These are phyloP conservation scores for Exophiala oligosperma DNA, from an alignment of 2,329 filamentous ascomycete genomes.

Conservation along the genomic window DNA sequence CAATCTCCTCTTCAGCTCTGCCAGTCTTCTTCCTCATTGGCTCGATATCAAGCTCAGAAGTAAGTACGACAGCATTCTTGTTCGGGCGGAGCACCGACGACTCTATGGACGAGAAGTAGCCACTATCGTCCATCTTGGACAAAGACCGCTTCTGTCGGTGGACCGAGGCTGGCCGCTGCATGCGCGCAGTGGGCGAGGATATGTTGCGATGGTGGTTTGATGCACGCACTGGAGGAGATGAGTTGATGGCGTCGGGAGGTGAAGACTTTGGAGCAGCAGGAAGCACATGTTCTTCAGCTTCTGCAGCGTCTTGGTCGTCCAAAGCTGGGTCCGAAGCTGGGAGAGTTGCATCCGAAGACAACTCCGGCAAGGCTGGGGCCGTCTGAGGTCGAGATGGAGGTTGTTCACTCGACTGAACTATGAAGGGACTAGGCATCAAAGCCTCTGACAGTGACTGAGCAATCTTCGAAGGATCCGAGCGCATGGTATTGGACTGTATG, in stretches of 20 bases:
- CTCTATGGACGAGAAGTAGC: slow-evolving; percentile 94
- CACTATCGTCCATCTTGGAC: slow-evolving; percentile 83
- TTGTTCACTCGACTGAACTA: slow-evolving; percentile 35
- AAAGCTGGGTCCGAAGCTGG: slow-evolving; percentile 66
- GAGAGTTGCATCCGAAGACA: slow-evolving; percentile 77
- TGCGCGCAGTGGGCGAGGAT: slow-evolving; percentile 64
- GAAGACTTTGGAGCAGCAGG: slow-evolving; percentile 44
- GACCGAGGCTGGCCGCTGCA: slow-evolving; percentile 56
- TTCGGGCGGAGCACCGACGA: slow-evolving; percentile 80
- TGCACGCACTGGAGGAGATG: slow-evolving; percentile 80
- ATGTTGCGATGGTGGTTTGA: slow-evolving; percentile 60
- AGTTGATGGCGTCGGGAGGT: slow-evolving; percentile 66
- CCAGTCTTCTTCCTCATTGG: slow-evolving; percentile 75
- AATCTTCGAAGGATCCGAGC: slow-evolving; percentile 21
- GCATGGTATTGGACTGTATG: slow-evolving; percentile 37
- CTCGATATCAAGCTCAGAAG: slow-evolving; percentile 66
- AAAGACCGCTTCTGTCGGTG: slow-evolving; percentile 71
- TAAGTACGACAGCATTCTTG: slow-evolving; percentile 63
- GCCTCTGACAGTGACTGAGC: slow-evolving; percentile 26
- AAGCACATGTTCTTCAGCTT: slow-evolving; percentile 42
- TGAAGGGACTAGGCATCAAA: slow-evolving; percentile 26
- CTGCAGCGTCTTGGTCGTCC: slow-evolving; percentile 50
- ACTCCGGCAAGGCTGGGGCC: slow-evolving; percentile 46
- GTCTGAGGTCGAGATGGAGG: slow-evolving; percentile 33
- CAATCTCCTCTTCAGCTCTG: slow-evolving; percentile 93